Base-by-base conservation (phyloP, 306 rosid genomes). In the Pyrus bretschneideri region DNA sequence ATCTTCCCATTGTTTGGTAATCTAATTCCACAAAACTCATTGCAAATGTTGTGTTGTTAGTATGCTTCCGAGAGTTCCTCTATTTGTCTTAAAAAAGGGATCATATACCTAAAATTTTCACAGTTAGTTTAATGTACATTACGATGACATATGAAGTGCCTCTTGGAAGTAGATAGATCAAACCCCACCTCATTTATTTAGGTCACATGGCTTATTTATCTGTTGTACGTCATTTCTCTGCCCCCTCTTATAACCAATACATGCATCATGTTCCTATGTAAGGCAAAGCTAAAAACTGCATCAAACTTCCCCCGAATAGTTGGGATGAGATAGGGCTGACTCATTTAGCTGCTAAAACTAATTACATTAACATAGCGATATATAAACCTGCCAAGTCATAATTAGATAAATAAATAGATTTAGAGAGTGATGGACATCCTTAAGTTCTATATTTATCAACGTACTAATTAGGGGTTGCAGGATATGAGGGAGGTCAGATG, bases 161-260 rank as follows among this genome's bases (percentile, higher is more conserved):
- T 27, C 23, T 62, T 69, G 13, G 23, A 80, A 30, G 73, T 76
- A 42, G 81, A 71, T 70, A 67, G 70, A 46, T 76, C 66, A 62
- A 69, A 67, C 78, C 81, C 75, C 85, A 77, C 75, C 40, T 27
- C 4, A 77, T 67, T 82, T 82, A 73, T 58, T 76, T 19, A 61
- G 69, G 38, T 30, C 85, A 77, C 81, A 72, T 82, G 85, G 75
- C 30, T 33, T 59, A 60, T 72, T 67, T 23, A 67, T 72, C 23
- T 49, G 52, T 51, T 76, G 78, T 31, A 31, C 35, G 5, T 52
- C 11, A 31, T n/a, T 52, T n/a, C 31, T 64, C 52, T 38, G 65
- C 38, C 62, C 29, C 17, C 54, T 42, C 11, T 14, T 19, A 40
- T 58, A 42, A 66, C 29, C 38, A 58, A 55, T 40, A 4, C 13